These are phyloP conservation scores for Lantana camara DNA, from an alignment of 257 asterid species.

Conservation along the genomic window DNA sequence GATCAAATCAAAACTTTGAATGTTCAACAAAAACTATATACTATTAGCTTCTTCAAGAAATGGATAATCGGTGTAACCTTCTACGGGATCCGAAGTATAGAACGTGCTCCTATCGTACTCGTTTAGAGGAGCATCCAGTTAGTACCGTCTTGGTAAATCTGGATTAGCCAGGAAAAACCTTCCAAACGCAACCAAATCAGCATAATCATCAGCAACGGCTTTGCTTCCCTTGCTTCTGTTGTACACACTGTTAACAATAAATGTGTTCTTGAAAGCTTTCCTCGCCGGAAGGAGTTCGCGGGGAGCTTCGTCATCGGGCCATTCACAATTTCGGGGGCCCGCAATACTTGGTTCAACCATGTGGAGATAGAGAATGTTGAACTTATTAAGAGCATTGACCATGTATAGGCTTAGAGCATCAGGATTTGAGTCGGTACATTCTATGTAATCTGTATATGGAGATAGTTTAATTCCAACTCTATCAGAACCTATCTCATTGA, in stretches of 20 bases:
- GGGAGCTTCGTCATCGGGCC: background rate
- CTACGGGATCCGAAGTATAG: slow-evolving; percentile 47
- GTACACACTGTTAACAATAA: slow-evolving; percentile 51
- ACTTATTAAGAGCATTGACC: too few relatives aligned
- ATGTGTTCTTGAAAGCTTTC: slow-evolving; percentile 45
- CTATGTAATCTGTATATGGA: too few relatives aligned
- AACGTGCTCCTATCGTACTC: slow-evolving; percentile 46
- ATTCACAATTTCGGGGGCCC: background rate
- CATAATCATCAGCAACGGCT: slow-evolving; percentile 39
- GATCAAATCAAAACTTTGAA: too few relatives aligned
- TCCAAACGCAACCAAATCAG: slow-evolving; percentile 59
- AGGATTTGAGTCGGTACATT: too few relatives aligned
- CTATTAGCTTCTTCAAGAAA: slow-evolving; percentile 34
- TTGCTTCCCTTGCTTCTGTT: slow-evolving; percentile 38
- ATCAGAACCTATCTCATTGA: too few relatives aligned
- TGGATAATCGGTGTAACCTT: slow-evolving; percentile 64
- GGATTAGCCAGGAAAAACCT: slow-evolving; percentile 58
- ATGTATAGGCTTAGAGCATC: too few relatives aligned
- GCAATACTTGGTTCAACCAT: background rate
- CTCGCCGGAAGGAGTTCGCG: slow-evolving; percentile 23
- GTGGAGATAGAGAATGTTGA: too few relatives aligned
- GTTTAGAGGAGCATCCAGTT: slow-evolving; percentile 44
- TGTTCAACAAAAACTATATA: too few relatives aligned
- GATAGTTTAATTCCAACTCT: too few relatives aligned
- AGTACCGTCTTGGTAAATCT: slow-evolving; percentile 46